Base-by-base conservation (phyloP, 1,284 basidiomycete genomes). In the Lentinula novae-zelandiae region DNA sequence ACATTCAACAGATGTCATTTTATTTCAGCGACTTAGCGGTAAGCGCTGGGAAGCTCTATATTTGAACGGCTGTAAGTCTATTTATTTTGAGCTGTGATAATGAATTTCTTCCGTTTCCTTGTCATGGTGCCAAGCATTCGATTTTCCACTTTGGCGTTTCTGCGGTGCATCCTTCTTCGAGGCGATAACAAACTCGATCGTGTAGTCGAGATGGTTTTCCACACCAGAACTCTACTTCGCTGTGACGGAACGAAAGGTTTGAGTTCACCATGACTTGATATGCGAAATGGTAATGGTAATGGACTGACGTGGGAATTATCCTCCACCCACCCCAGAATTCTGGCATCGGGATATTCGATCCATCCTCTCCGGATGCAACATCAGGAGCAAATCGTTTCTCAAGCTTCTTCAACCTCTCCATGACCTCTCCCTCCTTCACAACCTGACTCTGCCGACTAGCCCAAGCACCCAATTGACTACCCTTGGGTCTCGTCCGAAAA, bases 311-410 rank as follows among this genome's bases (percentile, higher is more conserved):
- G 13, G 97, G 97, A 6, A 98, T 80, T 44, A 99, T 83, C 67
- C 96, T 82, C 88, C 93, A 98, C 2, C 96, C 96, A 61, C 96
- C 96, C 97, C 97, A 99, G 73, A 93, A 93, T 6, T 92, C 89
- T 1, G 96, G 97, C 52, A 90, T 78, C 0, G 93, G 90, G 8
- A 98, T 80, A 56, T 86, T 76, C 1, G 64, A 76, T 5, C 76
- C 74, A 36, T 70, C 65, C 53, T 79, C 75, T 10, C 67, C 27
- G 27, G 27, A 27, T 27, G 27, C 27, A 27, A 0, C 27, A 27
- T 27, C 27, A 27, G 27, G 27, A 3, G 27, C 72, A 49, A 94
- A 95, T 44, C 78, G 78, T 53, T 82, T 75, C 70, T 87, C 81
- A 8, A 89, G 71, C 66, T 82, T 78, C 60, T 85, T 75, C 13